Conservation (phyloP, 257 asterid genomes). For the Solanum acaule region DNA sequence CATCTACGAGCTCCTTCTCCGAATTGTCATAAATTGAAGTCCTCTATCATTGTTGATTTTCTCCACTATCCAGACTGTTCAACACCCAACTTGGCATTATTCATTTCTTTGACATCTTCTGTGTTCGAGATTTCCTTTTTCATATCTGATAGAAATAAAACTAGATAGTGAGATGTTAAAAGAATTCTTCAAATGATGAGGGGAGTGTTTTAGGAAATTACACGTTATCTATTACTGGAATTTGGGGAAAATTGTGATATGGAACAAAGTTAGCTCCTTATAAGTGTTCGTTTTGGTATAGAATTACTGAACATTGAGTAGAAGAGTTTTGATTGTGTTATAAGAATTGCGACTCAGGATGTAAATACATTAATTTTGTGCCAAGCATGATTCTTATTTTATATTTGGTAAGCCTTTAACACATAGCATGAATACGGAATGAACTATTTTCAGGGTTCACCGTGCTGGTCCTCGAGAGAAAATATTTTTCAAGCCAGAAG, state of each 20-base stretch:
- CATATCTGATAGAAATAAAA: neutral
- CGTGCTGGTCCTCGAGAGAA: slow-evolving; percentile 92
- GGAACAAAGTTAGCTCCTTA: neutral
- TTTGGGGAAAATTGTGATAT: neutral
- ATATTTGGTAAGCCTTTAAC: neutral
- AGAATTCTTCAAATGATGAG: neutral
- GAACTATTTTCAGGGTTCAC: slow-evolving; percentile 55
- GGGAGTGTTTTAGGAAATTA: neutral
- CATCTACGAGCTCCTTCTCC: neutral
- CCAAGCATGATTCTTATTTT: neutral
- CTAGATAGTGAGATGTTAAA: neutral
- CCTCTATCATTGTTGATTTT: neutral
- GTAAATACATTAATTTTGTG: neutral
- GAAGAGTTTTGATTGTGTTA: neutral
- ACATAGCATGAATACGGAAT: neutral
- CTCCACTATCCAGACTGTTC: neutral
- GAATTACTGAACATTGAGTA: neutral
- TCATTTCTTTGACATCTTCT: neutral
- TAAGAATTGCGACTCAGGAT: neutral
- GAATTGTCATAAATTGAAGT: neutral
- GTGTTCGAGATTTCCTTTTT: neutral
- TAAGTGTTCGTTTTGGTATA: neutral
- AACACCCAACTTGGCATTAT: neutral
- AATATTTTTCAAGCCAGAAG: slow-evolving; percentile 77
- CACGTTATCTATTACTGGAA: neutral